Evolutionary conservation across 306 rosid species (phyloP).

Genomic region (Trifolium dubium): DNA sequence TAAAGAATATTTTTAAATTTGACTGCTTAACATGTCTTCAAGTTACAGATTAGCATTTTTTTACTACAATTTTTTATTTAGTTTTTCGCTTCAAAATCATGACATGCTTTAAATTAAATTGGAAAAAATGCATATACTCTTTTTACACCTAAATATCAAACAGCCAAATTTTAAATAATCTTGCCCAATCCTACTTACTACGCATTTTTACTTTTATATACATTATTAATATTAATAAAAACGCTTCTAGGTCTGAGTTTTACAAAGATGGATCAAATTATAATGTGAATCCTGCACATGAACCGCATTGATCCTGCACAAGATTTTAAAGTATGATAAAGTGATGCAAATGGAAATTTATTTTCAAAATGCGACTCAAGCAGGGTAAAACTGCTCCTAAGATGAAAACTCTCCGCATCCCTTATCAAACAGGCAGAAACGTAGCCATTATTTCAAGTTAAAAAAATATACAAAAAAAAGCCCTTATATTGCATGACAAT

Average conservation of each 20-base stretch:
- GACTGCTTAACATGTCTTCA: too few relatives aligned
- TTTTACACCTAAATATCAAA: not conserved
- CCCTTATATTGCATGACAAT: slow-evolving; percentile 9
- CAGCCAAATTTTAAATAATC: not conserved
- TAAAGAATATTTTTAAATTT: too few relatives aligned
- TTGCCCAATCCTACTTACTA: not conserved
- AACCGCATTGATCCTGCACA: not conserved
- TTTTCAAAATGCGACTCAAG: not conserved
- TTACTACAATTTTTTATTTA: not conserved
- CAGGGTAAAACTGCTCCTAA: not conserved
- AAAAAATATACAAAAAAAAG: not conserved
- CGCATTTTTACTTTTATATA: not conserved
- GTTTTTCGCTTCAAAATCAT: not conserved
- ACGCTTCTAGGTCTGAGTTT: not conserved
- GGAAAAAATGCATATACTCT: not conserved
- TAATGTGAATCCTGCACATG: not conserved
- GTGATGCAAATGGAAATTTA: not conserved
- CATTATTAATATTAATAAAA: not conserved
- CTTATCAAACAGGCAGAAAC: not conserved
- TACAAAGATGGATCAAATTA: not conserved
- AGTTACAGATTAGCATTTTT: too few relatives aligned
- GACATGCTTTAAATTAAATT: not conserved
- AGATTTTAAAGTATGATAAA: not conserved
- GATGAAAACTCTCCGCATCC: not conserved
- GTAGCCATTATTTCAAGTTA: not conserved